Percentiles rank a stretch among this genome's conserved stretches.
Conservation (phyloP, 805 yeast species). For the Sungouiozyma ichnusensis region DNA sequence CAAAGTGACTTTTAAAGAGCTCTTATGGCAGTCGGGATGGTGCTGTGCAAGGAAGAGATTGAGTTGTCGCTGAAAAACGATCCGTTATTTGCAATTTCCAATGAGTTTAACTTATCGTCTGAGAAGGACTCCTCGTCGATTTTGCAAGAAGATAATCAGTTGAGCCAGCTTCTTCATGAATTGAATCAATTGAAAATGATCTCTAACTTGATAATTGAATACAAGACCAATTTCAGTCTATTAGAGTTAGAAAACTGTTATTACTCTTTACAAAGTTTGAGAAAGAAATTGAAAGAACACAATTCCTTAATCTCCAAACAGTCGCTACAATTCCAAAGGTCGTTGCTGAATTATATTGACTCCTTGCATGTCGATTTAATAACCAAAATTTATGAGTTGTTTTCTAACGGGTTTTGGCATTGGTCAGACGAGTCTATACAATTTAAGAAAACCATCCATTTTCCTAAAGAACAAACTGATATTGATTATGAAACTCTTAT, state of each 20-base stretch:
- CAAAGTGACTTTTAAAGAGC: too few relatives aligned
- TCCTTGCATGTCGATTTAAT: constrained; percentile 19
- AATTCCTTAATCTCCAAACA: constrained; percentile 10
- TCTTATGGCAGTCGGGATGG: not conserved
- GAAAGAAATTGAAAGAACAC: constrained; percentile 14
- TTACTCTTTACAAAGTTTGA: constrained; percentile 20
- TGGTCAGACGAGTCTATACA: constrained; percentile 8
- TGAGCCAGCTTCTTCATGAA: constrained; percentile 15
- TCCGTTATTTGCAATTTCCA: constrained; percentile 2
- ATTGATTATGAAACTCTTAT: constrained; percentile 15
- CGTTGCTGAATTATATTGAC: constrained; percentile 19
- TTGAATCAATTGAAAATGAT: constrained; percentile 12
- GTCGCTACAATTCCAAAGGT: constrained; percentile 21
- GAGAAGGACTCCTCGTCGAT: not conserved
- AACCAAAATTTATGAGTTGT: constrained; percentile 9
- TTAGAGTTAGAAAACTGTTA: constrained; percentile 27
- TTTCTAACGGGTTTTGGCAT: constrained; percentile 19
- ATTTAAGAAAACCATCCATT: constrained; percentile 5
- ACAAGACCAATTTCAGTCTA: constrained; percentile 20
- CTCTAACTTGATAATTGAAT: constrained; percentile 18
- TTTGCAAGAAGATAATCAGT: not conserved
- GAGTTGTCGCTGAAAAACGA: constrained; percentile 3
- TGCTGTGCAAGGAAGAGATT: constrained; percentile 1
- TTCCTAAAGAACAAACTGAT: constrained; percentile 8
- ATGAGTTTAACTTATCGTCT: not conserved